A percentile compares a stretch with the other conserved stretches of the same genome.
phyloP scores from a whole-genome alignment of 2,329 filamentous ascomycete species.

The Metarhizium humberi region DNA sequence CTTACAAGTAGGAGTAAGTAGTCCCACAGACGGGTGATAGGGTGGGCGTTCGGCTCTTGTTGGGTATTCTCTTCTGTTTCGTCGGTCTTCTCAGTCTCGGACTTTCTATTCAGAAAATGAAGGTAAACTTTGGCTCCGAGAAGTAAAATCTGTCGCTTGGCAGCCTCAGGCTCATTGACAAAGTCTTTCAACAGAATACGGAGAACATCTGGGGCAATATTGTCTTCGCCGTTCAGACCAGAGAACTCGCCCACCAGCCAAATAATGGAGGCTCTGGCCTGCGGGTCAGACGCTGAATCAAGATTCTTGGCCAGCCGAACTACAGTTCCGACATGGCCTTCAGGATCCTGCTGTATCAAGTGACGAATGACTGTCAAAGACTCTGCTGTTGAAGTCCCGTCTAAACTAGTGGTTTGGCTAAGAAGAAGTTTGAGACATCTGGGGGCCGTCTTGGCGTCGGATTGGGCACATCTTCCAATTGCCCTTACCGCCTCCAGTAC shows the following conservation, averaged over 20 bases:
- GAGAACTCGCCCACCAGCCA: constrained; percentile 97
- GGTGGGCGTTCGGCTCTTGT: constrained; percentile 38
- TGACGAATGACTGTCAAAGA: constrained; percentile 92
- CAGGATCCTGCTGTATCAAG: constrained; percentile 83
- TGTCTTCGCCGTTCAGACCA: constrained; percentile 68
- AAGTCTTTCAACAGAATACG: constrained; percentile 83
- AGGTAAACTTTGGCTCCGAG: constrained; percentile 95
- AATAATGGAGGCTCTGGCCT: constrained; percentile 87
- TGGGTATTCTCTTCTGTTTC: constrained; percentile 21
- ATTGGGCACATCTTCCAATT: constrained; percentile 87
- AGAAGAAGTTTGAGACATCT: constrained; percentile 78
- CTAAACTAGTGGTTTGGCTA: constrained; percentile 77
- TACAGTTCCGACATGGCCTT: constrained; percentile 74
- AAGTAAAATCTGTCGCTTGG: constrained; percentile 84
- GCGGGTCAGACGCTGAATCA: constrained; percentile 77
- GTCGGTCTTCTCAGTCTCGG: constrained; percentile 29
- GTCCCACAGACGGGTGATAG: constrained; percentile 70
- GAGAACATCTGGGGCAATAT: constrained; percentile 86
- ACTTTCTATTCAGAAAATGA: constrained; percentile 66
- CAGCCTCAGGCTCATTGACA: constrained; percentile 70
- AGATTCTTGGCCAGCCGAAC: constrained; percentile 84
- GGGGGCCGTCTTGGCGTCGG: constrained; percentile 58
- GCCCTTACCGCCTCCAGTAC: constrained; percentile 86
- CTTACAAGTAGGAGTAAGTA: constrained; percentile 78
- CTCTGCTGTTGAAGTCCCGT: constrained; percentile 82